Evolutionary conservation across 371 early-diverging fungal species (phyloP), one percentile per base, ranked within the genome.

Genomic region (Massospora cicadina): DNA sequence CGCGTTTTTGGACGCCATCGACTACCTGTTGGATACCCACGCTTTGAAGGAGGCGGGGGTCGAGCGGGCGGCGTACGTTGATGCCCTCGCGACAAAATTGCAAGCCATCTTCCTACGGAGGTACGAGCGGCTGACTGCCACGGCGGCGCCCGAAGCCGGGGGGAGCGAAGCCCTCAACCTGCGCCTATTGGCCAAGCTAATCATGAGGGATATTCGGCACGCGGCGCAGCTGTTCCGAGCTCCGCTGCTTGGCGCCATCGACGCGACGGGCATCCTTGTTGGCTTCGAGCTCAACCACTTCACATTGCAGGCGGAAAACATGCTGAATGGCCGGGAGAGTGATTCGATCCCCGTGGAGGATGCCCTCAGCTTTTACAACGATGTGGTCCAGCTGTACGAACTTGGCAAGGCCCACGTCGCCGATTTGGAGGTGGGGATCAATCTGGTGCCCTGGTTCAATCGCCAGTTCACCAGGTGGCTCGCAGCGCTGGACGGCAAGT

Each of bases 381-480:
- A 33, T 13, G 26, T 62, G 5, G 24, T 62, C 24, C 32, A 62
- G 62, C 24, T 62, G 13, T 30, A 62, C 26, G 32, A 62, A 2
- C 31, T 62, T 31, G 62, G 25, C 7, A 62, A 31, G 53, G 26
- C 10, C 17, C 24, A 33, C 17, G 23, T 23, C 10, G 3, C 62
- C 10, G 30, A 62, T 62, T 31, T 62, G 31, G 24, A 33, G 53
- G 43, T 62, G 3, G 43, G 43, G 43, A 33, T 62, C 33, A 62
- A 62, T 33, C 21, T 62, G 25, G 62, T 29, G 33, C 62, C 32
- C 10, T 62, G 62, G 62, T 62, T 62, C 24, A 62, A 62, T 27
- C 32, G 62, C 31, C 62, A 62, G 62, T 62, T 62, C 27, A 31
- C 26, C 62, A 62, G 43, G 53, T 62, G 62, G 62, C 62, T 62